Evolutionary conservation across 169 alveolate genomes (phyloP).

Genomic region (Cardiosporidium cionae): DNA sequence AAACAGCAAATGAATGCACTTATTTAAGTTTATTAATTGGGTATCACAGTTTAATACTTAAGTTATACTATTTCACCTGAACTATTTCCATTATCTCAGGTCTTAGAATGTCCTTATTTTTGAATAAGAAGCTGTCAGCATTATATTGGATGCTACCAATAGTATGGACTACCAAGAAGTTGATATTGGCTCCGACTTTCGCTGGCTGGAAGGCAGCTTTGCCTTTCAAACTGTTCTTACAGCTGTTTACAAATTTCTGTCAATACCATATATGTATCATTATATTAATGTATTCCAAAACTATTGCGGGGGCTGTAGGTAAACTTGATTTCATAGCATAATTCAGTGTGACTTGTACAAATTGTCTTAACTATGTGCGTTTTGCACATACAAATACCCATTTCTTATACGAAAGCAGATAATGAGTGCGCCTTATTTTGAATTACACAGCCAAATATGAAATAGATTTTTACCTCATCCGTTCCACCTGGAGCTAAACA

Average conservation of each 20-base stretch:
- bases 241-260: conserved; percentile 64
- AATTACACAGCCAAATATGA: neutral
- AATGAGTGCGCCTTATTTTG: too few species aligned
- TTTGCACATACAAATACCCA: too few species aligned
- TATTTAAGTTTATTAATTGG: neutral
- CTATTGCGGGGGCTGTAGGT: too few species aligned
- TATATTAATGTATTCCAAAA: too few species aligned
- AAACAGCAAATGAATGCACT: neutral
- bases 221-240: conserved; percentile 32
- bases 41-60: neutral
- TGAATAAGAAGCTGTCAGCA: conserved; percentile 68
- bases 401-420: too few species aligned
- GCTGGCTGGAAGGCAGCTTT: conserved; percentile 45
- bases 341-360: too few species aligned
- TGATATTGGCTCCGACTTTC: conserved; percentile 67
- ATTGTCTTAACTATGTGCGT: too few species aligned
- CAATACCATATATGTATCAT: too few species aligned
- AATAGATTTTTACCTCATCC: conserved; percentile 43
- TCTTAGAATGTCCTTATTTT: conserved; percentile 76
- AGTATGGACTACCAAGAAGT: conserved; percentile 75
- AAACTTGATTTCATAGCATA: too few species aligned
- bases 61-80: too few species aligned
- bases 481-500: conserved; percentile 83
- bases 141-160: conserved; percentile 78
- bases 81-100: conserved; percentile 76